phyloP scores from a whole-genome alignment of 2,329 filamentous ascomycete genomes.

The Pseudohalonectria lignicola region DNA sequence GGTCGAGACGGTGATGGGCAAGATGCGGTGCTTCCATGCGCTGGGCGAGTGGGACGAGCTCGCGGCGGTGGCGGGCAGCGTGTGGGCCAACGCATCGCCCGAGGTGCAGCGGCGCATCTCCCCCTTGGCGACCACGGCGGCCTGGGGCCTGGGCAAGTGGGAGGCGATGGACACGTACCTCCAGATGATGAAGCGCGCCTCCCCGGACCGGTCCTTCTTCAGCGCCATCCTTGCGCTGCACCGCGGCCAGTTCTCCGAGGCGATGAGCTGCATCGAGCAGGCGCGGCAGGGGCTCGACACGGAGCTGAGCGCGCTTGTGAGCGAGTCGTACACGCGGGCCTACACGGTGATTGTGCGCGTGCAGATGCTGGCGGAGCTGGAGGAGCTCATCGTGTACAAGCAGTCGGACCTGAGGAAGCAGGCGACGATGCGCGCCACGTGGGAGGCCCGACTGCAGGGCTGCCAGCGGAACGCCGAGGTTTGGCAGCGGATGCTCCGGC shows the following conservation, averaged over 20 bases:
- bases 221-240: constrained; percentile 92
- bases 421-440: constrained; percentile 82
- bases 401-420: constrained; percentile 84
- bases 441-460: constrained; percentile 89
- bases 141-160: constrained; percentile 95
- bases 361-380: constrained; percentile 96
- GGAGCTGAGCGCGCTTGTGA: constrained; percentile 90
- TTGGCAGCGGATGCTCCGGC: constrained; percentile 96
- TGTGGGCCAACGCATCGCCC: constrained; percentile 80
- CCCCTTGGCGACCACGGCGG: constrained; percentile 84
- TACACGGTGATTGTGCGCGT: constrained; percentile 97
- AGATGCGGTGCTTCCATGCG: constrained; percentile 97
- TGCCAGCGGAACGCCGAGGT: constrained; percentile 97
- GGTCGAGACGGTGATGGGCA: constrained; percentile 96
- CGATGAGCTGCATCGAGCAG: constrained; percentile 78
- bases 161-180: constrained; percentile 97
- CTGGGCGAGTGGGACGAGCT: constrained; percentile 95
- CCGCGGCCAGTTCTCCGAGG: constrained; percentile 89
- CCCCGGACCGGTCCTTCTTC: constrained; percentile 94
- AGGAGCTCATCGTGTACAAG: constrained; percentile 97
- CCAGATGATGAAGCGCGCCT: constrained; percentile 85
- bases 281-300: constrained; percentile 90
- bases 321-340: constrained; percentile 94
- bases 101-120: constrained; percentile 89
- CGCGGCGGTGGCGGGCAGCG: constrained; percentile 78